Conservation (phyloP, 805 yeast species). For the Wickerhamiella musiphila region DNA sequence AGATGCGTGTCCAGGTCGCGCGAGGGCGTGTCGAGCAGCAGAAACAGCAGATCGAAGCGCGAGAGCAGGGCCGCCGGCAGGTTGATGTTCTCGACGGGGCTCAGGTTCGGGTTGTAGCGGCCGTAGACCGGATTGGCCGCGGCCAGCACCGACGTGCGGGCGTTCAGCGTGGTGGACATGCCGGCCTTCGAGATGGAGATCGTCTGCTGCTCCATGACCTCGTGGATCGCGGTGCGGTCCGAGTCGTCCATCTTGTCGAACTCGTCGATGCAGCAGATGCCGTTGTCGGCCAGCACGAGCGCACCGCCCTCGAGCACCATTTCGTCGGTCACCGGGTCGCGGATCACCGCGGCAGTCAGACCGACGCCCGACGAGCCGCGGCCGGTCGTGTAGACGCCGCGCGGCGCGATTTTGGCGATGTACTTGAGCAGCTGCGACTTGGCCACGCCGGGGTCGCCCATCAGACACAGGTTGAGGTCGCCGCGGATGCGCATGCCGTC, state of each 20-base stretch:
- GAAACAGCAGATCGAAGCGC: constrained; percentile 78
- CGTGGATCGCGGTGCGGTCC: constrained; percentile 95
- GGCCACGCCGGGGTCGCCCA: constrained; percentile 99
- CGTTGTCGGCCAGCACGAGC: constrained; percentile 87
- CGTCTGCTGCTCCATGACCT: constrained; percentile 98
- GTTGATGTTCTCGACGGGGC: constrained; percentile 90
- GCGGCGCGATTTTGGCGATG: constrained; percentile 80
- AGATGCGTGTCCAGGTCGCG: constrained; percentile 66
- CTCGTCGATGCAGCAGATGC: constrained; percentile 97
- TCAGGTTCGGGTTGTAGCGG: constrained; percentile 72
- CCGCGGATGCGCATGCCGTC: constrained; percentile 98
- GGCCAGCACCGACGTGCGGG: constrained; percentile 86
- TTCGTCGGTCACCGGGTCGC: constrained; percentile 98
- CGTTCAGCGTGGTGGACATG: constrained; percentile 86
- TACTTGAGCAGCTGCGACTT: constrained; percentile 89
- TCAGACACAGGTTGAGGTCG: constrained; percentile 82
- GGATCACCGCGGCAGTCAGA: constrained; percentile 95
- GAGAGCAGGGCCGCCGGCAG: constrained; percentile 92
- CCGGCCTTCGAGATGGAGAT: constrained; percentile 96
- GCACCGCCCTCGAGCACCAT: constrained; percentile 98
- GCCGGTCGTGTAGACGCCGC: constrained; percentile 96
- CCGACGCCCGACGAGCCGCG: constrained; percentile 98
- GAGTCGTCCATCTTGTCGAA: constrained; percentile 97
- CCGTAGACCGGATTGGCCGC: constrained; percentile 98
- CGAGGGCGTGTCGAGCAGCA: constrained; percentile 71